Evolutionary conservation across 78 protist species (phyloP).

Genomic region (Dictyostelium firmibasis): DNA sequence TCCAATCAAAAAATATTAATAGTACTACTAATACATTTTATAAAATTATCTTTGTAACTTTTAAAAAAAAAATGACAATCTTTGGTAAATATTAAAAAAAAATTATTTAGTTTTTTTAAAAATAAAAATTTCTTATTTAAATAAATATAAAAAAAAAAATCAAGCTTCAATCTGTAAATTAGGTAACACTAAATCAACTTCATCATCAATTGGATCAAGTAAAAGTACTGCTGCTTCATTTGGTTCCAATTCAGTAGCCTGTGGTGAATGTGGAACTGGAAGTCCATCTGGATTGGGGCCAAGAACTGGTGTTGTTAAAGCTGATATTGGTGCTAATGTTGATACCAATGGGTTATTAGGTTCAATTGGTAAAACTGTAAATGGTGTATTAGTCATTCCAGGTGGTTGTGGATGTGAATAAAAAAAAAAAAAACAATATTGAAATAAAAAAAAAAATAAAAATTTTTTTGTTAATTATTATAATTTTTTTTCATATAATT

Average conservation of each 20-base stretch:
- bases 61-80: not conserved
- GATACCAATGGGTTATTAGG: not conserved
- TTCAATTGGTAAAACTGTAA: not conserved
- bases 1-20: not conserved
- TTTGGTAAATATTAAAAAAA: not conserved
- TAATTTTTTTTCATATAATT: too few relatives aligned
- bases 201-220: not conserved
- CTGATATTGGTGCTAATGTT: too few relatives aligned
- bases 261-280: not conserved
- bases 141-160: not conserved
- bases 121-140: not conserved
- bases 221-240: not conserved
- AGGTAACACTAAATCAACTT: not conserved
- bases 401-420: not conserved
- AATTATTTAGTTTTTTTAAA: too few relatives aligned
- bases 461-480: too few relatives aligned
- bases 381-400: not conserved
- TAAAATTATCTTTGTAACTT: not conserved
- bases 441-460: not conserved
- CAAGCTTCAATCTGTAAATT: not conserved
- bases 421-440: not conserved
- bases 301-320: not conserved
- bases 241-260: not conserved
- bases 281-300: not conserved
- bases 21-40: not conserved